Conservation (phyloP, 352 stramenopile genomes). For the Phytophthora foliorum region DNA sequence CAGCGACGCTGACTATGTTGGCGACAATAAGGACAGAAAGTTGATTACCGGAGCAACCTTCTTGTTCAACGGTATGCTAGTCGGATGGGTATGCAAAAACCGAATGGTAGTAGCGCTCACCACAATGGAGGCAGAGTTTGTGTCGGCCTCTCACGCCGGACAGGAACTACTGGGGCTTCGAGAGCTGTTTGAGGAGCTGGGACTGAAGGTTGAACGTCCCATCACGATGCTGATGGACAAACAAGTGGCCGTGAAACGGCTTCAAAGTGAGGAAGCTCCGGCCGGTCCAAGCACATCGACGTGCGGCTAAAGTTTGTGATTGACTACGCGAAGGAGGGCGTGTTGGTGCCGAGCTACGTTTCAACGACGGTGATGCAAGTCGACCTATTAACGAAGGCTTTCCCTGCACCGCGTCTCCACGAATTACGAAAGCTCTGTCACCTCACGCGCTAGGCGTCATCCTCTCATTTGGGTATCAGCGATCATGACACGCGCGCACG, state of each 20-base stretch:
- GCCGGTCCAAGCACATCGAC: constrained; percentile 17
- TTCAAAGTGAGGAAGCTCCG: constrained; percentile 9
- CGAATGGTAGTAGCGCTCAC: constrained; percentile 22
- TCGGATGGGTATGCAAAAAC: constrained; percentile 24
- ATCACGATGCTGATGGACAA: constrained; percentile 10
- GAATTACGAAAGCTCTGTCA: background rate
- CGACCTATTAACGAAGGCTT: constrained; percentile 24
- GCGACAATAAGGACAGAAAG: constrained; percentile 32
- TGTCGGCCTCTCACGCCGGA: background rate
- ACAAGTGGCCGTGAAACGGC: constrained; percentile 22
- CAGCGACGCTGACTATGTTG: constrained; percentile 38
- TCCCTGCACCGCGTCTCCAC: constrained; percentile 11
- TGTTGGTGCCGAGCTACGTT: constrained; percentile 4
- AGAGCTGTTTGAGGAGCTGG: background rate
- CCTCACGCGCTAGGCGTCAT: too few relatives aligned
- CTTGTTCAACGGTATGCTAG: constrained; percentile 7
- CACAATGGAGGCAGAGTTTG: constrained; percentile 31
- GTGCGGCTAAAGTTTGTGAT: constrained; percentile 26
- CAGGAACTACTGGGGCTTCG: background rate
- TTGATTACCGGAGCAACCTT: constrained; percentile 13
- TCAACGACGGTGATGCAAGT: constrained; percentile 8
- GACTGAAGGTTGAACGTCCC: background rate
- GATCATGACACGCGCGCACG: too few relatives aligned
- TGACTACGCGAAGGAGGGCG: constrained; percentile 13
- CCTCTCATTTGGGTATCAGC: too few relatives aligned